phyloP scores from a whole-genome alignment of 2,329 filamentous ascomycete genomes.

The Fusarium mundagurra region DNA sequence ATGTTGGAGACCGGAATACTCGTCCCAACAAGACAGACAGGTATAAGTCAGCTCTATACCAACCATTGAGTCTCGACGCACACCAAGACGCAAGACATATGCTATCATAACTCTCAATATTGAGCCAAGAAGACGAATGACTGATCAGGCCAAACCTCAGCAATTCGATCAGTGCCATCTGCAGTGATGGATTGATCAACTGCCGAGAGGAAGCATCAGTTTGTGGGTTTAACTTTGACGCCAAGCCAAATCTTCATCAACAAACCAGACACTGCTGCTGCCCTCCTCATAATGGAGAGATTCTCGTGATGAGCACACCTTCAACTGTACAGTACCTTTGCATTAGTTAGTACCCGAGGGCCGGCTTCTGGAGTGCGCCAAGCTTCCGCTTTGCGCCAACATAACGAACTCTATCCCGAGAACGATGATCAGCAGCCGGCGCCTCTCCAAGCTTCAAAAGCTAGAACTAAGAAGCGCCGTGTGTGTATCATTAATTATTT shows the following conservation, averaged over 20 bases:
- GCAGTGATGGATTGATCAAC: background rate
- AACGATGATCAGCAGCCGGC: constrained; percentile 8
- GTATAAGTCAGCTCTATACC: background rate
- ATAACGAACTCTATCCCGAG: constrained; percentile 32
- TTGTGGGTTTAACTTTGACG: constrained; percentile 2
- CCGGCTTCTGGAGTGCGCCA: constrained; percentile 34
- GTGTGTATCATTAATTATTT: background rate
- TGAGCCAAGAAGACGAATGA: background rate
- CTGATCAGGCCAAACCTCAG: background rate
- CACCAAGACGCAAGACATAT: background rate
- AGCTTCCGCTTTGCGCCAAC: constrained; percentile 21
- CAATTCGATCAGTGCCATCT: background rate
- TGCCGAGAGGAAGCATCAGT: constrained; percentile 7
- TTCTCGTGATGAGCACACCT: background rate
- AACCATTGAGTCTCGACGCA: background rate
- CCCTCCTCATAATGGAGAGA: background rate
- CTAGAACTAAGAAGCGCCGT: background rate
- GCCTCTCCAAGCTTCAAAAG: constrained; percentile 1
- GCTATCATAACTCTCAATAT: background rate
- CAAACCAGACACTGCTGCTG: background rate
- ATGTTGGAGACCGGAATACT: constrained; percentile 1
- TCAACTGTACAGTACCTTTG: constrained; percentile 5
- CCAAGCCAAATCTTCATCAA: constrained; percentile 15
- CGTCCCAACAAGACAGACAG: background rate
- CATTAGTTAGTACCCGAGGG: constrained; percentile 32